Base-by-base conservation (phyloP, 257 asterid genomes). In the Lycium barbarum region DNA sequence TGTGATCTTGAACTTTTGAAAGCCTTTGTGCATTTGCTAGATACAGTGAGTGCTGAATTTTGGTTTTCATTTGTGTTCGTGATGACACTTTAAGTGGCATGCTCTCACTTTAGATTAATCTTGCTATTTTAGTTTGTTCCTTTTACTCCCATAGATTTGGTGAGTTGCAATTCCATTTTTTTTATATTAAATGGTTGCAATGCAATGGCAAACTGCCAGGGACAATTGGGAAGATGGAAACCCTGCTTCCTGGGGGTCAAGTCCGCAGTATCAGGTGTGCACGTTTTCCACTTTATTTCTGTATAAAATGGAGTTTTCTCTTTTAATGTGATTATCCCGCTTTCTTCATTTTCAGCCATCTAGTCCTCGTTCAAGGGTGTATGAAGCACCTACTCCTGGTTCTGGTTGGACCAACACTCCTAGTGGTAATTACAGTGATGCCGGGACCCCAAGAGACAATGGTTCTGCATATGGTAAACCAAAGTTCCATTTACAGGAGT, bases 331-430 rank as follows among this genome's bases (percentile, higher is more conserved):
- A 70, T 68, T 26, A 57, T 45, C 47, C 79, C 80, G 40, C 71
- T 73, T 83, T 45, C 43, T 59, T 81, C 43, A 26, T 17, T 59
- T 89, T 85, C 95, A 97, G 99, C 98, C 97, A 22, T 92, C 95
- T 83, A 96, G 99, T 79, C 95, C 98, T 81, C 91, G 94, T 82
- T 89, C 96, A 82, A 94, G 97, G 87, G 89, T 95, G 4, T 95
- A 95, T 83, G 99, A 97, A 93, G 99, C 98, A 70, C 98, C 99
- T 22, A 95, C 98, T 79, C 99, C 99, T 81, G 98, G 98, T 88
- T 96, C 97, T 86, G 97, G 93, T 57, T 93, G 97, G 97, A 88
- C 93, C 17, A 92, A 87, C 89, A 86, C 93, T 65, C 89, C 94
- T 35, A 86, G 91, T 79, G 87, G 89, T 91, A 90, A 83, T 86